Percentiles rank a stretch among this genome's conserved stretches.
Evolutionary conservation across 129 eudicot species (phyloP).

Genomic region (Helianthus tuberosus): DNA sequence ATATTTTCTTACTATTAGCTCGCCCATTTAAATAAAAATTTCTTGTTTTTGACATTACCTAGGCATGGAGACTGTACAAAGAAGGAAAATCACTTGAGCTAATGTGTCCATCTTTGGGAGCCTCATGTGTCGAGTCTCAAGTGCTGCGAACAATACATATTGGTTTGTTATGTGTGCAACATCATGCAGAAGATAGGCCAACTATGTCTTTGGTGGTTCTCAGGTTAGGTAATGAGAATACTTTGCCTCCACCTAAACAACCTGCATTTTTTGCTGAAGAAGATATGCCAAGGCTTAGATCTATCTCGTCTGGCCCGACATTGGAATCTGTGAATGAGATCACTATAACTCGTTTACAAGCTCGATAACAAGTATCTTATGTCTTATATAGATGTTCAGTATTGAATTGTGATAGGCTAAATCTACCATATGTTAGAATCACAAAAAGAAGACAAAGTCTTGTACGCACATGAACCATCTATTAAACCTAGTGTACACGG

Average conservation of each 20-base stretch:
- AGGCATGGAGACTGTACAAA: conserved; percentile 32
- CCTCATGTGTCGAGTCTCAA: conserved; percentile 5
- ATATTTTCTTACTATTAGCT: not conserved
- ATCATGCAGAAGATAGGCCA: conserved; percentile 53
- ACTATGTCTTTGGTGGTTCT: conserved; percentile 46
- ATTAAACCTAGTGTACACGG: too few relatives aligned
- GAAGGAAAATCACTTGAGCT: conserved; percentile 24
- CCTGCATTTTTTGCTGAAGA: conserved; percentile 20
- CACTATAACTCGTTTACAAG: conserved; percentile 20
- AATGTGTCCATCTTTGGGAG: not conserved
- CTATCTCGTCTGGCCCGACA: conserved; percentile 23
- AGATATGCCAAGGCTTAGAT: not conserved
- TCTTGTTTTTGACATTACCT: not conserved
- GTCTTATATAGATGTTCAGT: too few relatives aligned
- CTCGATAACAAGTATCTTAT: conserved; percentile 14
- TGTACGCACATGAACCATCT: too few relatives aligned
- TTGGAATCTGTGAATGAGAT: conserved; percentile 19
- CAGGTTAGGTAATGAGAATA: conserved; percentile 15
- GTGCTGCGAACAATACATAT: conserved; percentile 14
- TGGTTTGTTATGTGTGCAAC: conserved; percentile 47
- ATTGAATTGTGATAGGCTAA: too few relatives aligned
- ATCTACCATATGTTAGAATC: too few relatives aligned
- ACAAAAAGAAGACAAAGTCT: too few relatives aligned
- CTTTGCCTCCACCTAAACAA: conserved; percentile 26
- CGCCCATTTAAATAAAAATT: not conserved